Percentiles rank a stretch among this genome's conserved stretches.
Evolutionary conservation across 768 basidiomycete genomes (phyloP).

Genomic region (Hysterangium stoloniferum): DNA sequence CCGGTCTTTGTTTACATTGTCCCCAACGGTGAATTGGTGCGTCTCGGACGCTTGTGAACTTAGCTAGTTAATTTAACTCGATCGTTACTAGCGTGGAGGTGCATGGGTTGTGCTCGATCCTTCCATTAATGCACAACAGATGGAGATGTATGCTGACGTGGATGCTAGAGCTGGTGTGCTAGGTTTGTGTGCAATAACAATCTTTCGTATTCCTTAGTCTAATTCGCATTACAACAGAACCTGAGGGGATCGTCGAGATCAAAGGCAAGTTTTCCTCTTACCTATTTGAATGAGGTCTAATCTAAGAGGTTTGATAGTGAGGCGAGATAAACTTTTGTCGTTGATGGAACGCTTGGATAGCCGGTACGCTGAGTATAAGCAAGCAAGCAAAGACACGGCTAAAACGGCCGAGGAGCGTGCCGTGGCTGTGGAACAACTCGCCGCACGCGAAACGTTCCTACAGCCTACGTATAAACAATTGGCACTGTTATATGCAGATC

Average conservation of each 20-base stretch:
- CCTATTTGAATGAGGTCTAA: neutral
- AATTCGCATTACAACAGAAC: slow-evolving; percentile 45
- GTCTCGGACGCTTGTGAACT: neutral
- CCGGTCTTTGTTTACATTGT: slow-evolving; percentile 98
- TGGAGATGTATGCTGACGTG: slow-evolving; percentile 99
- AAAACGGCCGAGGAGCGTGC: slow-evolving; percentile 71
- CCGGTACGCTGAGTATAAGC: slow-evolving; percentile 74
- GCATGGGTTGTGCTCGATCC: slow-evolving; percentile 99
- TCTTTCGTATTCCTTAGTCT: neutral
- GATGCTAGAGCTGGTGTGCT: slow-evolving; percentile 91
- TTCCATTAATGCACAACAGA: slow-evolving; percentile 91
- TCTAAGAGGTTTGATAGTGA: slow-evolving; percentile 48
- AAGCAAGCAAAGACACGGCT: slow-evolving; percentile 64
- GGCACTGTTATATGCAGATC: slow-evolving; percentile 89
- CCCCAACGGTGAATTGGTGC: slow-evolving; percentile 84
- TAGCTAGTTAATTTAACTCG: neutral
- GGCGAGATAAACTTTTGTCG: slow-evolving; percentile 82
- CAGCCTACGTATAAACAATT: slow-evolving; percentile 92
- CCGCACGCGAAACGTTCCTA: slow-evolving; percentile 69
- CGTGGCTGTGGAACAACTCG: slow-evolving; percentile 57
- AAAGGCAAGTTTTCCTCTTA: slow-evolving; percentile 37
- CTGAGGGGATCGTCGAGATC: slow-evolving; percentile 96
- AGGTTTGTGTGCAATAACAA: slow-evolving; percentile 15
- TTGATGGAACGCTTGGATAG: slow-evolving; percentile 93
- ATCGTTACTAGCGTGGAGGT: slow-evolving; percentile 60